Evolutionary conservation across 2,329 filamentous ascomycete genomes (phyloP), one percentile per base, ranked within the genome.

Genomic region (Lasiodiplodia sp.): DNA sequence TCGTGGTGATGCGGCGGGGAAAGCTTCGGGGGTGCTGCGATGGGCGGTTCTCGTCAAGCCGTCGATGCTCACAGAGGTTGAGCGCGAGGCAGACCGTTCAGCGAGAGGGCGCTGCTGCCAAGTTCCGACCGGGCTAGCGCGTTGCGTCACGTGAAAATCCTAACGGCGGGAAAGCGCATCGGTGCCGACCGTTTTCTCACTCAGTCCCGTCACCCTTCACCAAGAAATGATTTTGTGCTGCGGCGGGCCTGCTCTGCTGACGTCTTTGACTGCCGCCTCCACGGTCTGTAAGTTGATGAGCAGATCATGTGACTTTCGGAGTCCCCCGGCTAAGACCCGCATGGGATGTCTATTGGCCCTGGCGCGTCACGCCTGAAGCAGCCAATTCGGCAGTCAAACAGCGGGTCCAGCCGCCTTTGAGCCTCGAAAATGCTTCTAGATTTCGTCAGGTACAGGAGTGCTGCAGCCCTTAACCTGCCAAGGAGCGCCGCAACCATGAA

Each of bases 11-110:
- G 75, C 72, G 44, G 71, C 73, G 74, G 73, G 73, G 71, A 70
- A 74, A 74, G 77, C 78, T 78, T 77, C 74, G 74, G 77, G 74
- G 72, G 76, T 72, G 74, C 71, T 67, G 70, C 68, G 72, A 73
- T 72, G 70, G 73, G 74, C 60, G 60, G 60, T 52, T 51, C 60
- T 64, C 60, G 60, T 64, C 60, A 64, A 64, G 60, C 60, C 60
- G 60, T 64, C 47, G 60, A 64, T 64, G 60, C 60, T 64, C 60
- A 52, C 60, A 64, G 60, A 64, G 60, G 60, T 64, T 64, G 60
- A 64, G 28, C 60, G 60, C 60, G 60, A 64, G 47, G 75, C 72
- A 73, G 73, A 72, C 72, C 74, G 70, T 52, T 38, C 44, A 64
- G 56, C 56, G 60, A 64, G 23, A 52, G 51, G 60, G 60, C 66